phyloP scores from a whole-genome alignment of 2,329 filamentous ascomycete species.

The Aspergillus terreus region DNA sequence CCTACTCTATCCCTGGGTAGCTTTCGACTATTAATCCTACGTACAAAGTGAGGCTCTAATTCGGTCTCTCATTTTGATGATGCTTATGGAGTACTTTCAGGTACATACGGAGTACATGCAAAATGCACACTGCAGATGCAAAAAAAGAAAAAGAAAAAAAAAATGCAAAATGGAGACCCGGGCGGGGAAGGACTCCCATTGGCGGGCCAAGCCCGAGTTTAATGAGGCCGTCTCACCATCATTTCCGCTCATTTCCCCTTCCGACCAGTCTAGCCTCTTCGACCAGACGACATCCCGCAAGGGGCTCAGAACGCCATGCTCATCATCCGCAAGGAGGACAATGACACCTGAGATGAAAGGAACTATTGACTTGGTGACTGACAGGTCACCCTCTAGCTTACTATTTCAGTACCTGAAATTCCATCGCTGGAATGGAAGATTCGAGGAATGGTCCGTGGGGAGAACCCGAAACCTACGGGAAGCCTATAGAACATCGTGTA shows the following conservation, averaged over 20 bases:
- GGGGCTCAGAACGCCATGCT: not conserved
- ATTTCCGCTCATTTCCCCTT: not conserved
- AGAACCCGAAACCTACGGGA: not conserved
- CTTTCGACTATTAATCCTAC: no score
- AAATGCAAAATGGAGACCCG: not conserved
- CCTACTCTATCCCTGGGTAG: not conserved
- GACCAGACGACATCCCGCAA: not conserved
- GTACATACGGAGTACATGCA: not conserved
- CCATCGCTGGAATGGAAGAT: not conserved
- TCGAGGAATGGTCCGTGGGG: not conserved
- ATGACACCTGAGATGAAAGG: not conserved
- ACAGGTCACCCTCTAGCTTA: not conserved
- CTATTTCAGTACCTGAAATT: not conserved
- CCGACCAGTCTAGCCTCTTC: not conserved
- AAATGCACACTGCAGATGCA: not conserved
- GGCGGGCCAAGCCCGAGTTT: not conserved
- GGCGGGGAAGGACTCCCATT: not conserved
- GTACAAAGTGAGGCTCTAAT: no score
- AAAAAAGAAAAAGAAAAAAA: not conserved
- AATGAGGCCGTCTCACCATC: constrained; percentile 3
- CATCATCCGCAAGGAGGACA: no score
- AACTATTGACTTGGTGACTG: not conserved
- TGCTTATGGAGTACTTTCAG: no score
- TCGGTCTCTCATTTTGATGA: no score
- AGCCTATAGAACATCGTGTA: no score